A percentile compares a stretch with the other conserved stretches of the same genome.
Evolutionary conservation across 805 yeast species (phyloP).

Genomic region (Phaffomyces opuntiae): DNA sequence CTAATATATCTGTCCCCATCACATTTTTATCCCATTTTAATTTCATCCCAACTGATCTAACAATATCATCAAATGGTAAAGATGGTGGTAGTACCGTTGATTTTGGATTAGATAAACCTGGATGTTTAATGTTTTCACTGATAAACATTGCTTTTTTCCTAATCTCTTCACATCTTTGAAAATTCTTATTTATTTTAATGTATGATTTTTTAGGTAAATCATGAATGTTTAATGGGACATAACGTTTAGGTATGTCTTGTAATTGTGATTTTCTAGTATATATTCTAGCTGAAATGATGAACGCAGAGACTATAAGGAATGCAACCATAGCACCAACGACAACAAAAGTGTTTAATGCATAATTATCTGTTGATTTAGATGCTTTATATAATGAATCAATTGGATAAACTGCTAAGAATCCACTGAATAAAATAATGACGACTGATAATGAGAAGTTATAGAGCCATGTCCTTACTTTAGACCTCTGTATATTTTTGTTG

Average conservation of each 20-base stretch:
- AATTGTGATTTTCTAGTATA: conserved; percentile 49
- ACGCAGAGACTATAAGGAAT: conserved; percentile 42
- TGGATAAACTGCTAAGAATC: conserved; percentile 65
- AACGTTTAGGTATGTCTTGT: conserved; percentile 72
- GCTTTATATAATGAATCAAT: conserved; percentile 69
- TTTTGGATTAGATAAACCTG: conserved; percentile 43
- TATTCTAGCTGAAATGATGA: conserved; percentile 54
- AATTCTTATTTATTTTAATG: conserved; percentile 31
- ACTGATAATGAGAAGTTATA: conserved; percentile 39
- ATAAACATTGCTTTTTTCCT: conserved; percentile 34
- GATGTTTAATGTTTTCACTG: conserved; percentile 37
- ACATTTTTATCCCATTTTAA: conserved; percentile 41
- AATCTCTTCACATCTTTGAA: conserved; percentile 36
- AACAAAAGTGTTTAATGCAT: conserved; percentile 76
- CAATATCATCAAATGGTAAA: conserved; percentile 43
- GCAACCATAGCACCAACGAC: conserved; percentile 66
- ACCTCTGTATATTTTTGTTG: conserved; percentile 7
- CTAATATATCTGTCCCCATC: conserved; percentile 26
- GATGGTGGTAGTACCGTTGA: conserved; percentile 32
- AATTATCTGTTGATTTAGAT: conserved; percentile 45
- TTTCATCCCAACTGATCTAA: conserved; percentile 54
- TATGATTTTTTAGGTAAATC: conserved; percentile 48
- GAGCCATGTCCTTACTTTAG: conserved; percentile 29
- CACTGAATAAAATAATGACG: conserved; percentile 37
- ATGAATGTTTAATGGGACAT: conserved; percentile 58